Percentiles rank a stretch among this genome's conserved stretches.
Conservation (phyloP, 2,329 filamentous ascomycete genomes). For the Talaromyces marneffei region DNA sequence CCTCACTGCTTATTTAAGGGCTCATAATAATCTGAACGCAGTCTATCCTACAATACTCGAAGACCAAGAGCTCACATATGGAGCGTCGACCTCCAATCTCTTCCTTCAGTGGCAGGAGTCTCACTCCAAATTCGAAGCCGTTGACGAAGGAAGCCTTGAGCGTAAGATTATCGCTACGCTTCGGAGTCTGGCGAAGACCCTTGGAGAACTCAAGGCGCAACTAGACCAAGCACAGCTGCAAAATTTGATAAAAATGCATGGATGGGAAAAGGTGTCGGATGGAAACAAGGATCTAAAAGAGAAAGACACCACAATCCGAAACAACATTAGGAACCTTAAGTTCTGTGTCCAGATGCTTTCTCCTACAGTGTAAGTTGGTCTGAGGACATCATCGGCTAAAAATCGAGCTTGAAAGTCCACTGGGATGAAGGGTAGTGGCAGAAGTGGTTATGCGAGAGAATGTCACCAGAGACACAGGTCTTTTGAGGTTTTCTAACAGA, state of each 20-base stretch:
- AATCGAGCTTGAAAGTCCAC: background rate
- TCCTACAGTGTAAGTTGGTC: background rate
- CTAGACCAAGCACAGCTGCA: background rate
- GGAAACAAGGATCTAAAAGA: background rate
- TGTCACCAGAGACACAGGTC: background rate
- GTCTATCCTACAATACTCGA: background rate
- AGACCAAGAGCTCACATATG: background rate
- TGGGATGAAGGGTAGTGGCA: background rate
- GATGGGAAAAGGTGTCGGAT: background rate
- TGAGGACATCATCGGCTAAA: too few relatives aligned
- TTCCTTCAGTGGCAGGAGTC: background rate
- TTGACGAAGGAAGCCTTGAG: background rate
- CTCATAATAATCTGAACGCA: background rate
- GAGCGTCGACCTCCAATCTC: background rate
- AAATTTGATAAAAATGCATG: background rate
- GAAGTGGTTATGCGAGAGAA: background rate
- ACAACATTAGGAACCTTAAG: background rate
- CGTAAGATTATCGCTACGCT: background rate
- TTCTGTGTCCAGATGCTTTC: background rate
- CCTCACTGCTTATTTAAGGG: background rate
- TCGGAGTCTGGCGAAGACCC: background rate
- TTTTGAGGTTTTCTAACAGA: too few relatives aligned
- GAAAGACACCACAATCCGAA: background rate
- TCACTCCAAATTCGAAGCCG: background rate
- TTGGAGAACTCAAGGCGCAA: background rate